phyloP scores from a whole-genome alignment of 768 basidiomycete species.

The Trametes cubensis region DNA sequence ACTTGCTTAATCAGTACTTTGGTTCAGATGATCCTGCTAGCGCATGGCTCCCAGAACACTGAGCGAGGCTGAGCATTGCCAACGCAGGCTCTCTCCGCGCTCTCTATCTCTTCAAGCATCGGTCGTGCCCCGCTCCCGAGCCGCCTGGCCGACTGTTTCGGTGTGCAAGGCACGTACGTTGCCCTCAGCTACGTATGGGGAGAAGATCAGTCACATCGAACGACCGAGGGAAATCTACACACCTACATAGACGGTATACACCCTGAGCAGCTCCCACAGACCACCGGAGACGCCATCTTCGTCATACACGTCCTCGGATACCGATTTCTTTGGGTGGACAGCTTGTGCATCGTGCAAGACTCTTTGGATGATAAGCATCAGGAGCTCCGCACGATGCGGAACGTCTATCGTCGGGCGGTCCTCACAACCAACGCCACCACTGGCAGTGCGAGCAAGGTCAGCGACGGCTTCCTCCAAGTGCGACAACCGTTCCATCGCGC shows the following conservation, averaged over 20 bases:
- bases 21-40: not conserved
- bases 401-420: not conserved
- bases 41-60: not conserved
- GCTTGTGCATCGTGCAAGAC: conserved; percentile 11
- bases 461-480: not conserved
- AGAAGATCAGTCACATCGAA: not conserved
- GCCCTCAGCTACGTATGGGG: conserved; percentile 7
- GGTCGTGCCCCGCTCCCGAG: too few relatives aligned
- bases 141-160: not conserved
- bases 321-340: conserved; percentile 6
- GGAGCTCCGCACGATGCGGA: not conserved
- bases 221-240: not conserved
- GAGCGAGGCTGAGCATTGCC: not conserved
- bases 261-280: not conserved
- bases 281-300: conserved; percentile 7
- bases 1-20: too few relatives aligned
- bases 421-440: not conserved
- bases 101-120: too few relatives aligned
- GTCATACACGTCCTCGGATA: not conserved
- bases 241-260: not conserved
- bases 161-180: not conserved
- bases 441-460: not conserved
- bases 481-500: not conserved
- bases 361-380: not conserved
- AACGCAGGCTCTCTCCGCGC: too few relatives aligned